Conservation (phyloP, 306 rosid species). For the Cucumis cinereus region DNA sequence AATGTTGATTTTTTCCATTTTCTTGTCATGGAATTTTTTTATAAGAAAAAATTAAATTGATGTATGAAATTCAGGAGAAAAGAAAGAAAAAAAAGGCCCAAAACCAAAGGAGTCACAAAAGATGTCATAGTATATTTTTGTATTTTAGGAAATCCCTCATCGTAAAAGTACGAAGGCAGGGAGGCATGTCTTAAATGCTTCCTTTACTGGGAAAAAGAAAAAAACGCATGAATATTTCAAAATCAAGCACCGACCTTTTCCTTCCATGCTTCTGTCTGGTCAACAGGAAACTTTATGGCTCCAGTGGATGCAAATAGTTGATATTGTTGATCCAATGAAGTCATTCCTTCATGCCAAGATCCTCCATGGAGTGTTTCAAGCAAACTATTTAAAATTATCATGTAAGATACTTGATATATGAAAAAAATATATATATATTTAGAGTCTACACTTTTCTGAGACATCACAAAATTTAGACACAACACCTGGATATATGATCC, state of each 20-base stretch:
- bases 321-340: conserved; percentile 48
- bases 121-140: neutral
- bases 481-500: conserved; percentile 63
- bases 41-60: too few relatives aligned
- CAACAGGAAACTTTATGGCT: conserved; percentile 82
- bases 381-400: conserved; percentile 28
- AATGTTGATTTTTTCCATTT: neutral
- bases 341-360: conserved; percentile 59
- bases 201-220: neutral
- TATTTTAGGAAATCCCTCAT: neutral
- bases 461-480: conserved; percentile 7
- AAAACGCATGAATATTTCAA: neutral
- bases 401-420: conserved; percentile 5
- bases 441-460: neutral
- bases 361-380: conserved; percentile 66
- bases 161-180: neutral
- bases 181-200: neutral
- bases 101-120: too few relatives aligned
- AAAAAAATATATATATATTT: conserved; percentile 6
- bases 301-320: conserved; percentile 93
- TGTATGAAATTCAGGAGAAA: too few relatives aligned
- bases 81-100: too few relatives aligned
- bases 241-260: conserved; percentile 53
- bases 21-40: neutral
- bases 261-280: conserved; percentile 71